phyloP scores from a whole-genome alignment of 2,329 filamentous ascomycete genomes.

The Fusarium algeriense region DNA sequence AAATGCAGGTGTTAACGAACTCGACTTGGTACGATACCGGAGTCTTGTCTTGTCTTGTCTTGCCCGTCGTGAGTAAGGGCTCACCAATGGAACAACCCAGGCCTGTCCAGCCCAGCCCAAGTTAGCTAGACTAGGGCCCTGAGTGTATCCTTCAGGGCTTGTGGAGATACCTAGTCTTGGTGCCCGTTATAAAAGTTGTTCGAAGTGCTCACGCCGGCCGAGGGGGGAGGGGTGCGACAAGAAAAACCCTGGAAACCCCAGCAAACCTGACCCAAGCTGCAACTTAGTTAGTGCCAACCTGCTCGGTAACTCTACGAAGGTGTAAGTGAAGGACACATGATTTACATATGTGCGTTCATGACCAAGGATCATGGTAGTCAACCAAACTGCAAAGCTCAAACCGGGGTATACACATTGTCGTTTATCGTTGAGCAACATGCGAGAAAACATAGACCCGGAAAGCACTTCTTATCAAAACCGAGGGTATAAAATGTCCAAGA shows the following conservation, averaged over 20 bases:
- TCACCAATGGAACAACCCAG: slow-evolving; percentile 25
- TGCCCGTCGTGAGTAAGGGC: slow-evolving; percentile 14
- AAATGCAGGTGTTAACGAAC: slow-evolving; percentile 12
- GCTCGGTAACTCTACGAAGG: slow-evolving; percentile 43
- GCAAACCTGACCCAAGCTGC: slow-evolving; percentile 35
- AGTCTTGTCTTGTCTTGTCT: slow-evolving; percentile 32
- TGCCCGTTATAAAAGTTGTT: slow-evolving; percentile 36
- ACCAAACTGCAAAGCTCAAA: slow-evolving; percentile 15
- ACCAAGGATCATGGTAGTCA: slow-evolving; percentile 26
- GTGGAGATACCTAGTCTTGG: slow-evolving; percentile 38
- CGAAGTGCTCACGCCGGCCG: slow-evolving; percentile 25
- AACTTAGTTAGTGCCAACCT: slow-evolving; percentile 40
- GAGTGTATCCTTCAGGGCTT: slow-evolving; percentile 39
- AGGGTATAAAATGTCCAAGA: not conserved
- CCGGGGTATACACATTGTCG: slow-evolving; percentile 11
- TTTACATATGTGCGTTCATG: slow-evolving; percentile 33
- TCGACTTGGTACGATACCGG: slow-evolving; percentile 27
- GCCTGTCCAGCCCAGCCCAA: slow-evolving; percentile 21
- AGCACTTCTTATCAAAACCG: not conserved
- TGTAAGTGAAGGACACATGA: slow-evolving; percentile 41
- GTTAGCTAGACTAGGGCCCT: slow-evolving; percentile 32
- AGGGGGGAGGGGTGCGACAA: slow-evolving; percentile 39
- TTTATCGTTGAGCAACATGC: slow-evolving; percentile 20
- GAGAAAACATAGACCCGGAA: not conserved
- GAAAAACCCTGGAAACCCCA: slow-evolving; percentile 30